Evolutionary conservation across 306 rosid species (phyloP).

Genomic region (Lathyrus tuberosus): DNA sequence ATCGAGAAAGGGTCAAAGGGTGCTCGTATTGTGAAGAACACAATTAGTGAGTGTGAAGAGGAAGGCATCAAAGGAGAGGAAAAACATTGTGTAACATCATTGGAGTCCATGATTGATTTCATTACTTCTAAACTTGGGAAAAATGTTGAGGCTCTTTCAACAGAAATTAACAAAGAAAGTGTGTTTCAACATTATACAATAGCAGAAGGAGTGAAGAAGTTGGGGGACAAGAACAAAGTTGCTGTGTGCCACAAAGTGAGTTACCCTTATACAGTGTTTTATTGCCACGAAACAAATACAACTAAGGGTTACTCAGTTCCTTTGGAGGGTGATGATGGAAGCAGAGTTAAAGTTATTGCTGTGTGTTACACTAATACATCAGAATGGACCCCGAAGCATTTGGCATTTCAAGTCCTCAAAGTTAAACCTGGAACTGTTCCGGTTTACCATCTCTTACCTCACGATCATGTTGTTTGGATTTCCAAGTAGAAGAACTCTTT

Average conservation of each 20-base stretch:
- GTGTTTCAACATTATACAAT: slow-evolving; percentile 55
- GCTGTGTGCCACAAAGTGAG: slow-evolving; percentile 46
- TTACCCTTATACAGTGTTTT: slow-evolving; percentile 71
- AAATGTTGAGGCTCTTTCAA: slow-evolving; percentile 53
- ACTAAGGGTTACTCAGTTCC: slow-evolving; percentile 52
- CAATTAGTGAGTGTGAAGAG: slow-evolving; percentile 58
- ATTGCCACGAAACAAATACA: slow-evolving; percentile 56
- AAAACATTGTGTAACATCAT: no score
- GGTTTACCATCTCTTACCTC: no score
- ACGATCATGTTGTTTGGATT: no score
- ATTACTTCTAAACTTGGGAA: background rate
- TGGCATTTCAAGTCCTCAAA: no score
- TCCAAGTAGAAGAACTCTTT: no score
- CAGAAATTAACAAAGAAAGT: slow-evolving; percentile 58
- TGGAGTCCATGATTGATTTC: no score
- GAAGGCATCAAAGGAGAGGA: slow-evolving; percentile 40
- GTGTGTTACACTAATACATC: no score
- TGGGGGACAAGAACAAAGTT: slow-evolving; percentile 33
- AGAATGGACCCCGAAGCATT: background rate
- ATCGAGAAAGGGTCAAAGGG: slow-evolving; percentile 48
- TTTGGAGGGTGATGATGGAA: slow-evolving; percentile 57
- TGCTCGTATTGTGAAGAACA: slow-evolving; percentile 49
- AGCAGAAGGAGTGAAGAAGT: slow-evolving; percentile 45
- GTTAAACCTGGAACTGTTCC: no score
- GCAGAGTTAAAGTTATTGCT: slow-evolving; percentile 33